phyloP scores from a whole-genome alignment of 305 asterid genomes.

The Solanum hybrid region DNA sequence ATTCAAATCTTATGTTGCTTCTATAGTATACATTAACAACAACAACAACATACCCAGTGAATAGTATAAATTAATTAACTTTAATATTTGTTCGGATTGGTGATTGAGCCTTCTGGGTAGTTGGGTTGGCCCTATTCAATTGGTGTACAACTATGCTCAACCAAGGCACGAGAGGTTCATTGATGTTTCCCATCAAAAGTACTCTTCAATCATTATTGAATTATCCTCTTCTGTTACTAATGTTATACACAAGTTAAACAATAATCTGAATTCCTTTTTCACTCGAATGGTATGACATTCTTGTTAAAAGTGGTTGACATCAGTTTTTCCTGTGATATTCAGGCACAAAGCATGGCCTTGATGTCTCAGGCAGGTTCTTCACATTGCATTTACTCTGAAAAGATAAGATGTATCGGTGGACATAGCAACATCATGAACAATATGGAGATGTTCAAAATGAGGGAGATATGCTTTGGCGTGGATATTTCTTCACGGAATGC shows the following conservation, averaged over 20 bases:
- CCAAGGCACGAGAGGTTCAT: not conserved
- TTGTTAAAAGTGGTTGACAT: not conserved
- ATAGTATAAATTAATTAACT: not conserved
- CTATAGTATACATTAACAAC: not conserved
- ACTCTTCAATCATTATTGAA: not conserved
- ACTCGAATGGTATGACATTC: not conserved
- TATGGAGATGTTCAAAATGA: conserved; percentile 29
- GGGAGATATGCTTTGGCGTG: conserved; percentile 29
- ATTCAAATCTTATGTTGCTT: not conserved
- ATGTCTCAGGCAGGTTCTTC: conserved; percentile 58
- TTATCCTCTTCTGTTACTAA: not conserved
- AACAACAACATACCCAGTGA: too few relatives aligned
- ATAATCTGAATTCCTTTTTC: conserved; percentile 1
- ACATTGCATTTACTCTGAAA: conserved; percentile 33
- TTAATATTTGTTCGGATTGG: not conserved
- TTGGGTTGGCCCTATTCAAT: not conserved
- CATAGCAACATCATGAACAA: conserved; percentile 13
- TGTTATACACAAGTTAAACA: not conserved
- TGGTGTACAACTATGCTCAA: not conserved
- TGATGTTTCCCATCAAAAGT: not conserved
- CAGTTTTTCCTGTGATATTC: conserved; percentile 11
- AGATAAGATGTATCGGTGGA: conserved; percentile 30
- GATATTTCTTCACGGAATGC: conserved; percentile 30
- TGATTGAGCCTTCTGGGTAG: not conserved
- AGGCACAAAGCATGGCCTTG: conserved; percentile 56